Conservation (phyloP, 2,329 filamentous ascomycete species). For the Dryadomyces quercus-mongolicae region DNA sequence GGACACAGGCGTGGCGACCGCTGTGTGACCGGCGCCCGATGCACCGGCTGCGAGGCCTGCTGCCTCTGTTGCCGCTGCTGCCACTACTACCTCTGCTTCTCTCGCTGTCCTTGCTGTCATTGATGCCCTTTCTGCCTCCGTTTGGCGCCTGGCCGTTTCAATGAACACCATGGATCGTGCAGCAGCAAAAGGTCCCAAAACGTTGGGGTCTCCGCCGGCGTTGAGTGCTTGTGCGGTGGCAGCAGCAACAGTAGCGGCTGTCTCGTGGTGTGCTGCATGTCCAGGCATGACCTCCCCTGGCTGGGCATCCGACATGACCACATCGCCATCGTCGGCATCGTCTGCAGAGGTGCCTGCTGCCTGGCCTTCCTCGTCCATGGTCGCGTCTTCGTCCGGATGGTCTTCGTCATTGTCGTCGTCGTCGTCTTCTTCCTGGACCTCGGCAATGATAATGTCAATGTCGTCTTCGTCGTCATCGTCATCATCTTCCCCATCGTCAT, state of each 20-base stretch:
- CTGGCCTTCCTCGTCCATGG: conserved; percentile 6
- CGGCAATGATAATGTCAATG: conserved; percentile 52
- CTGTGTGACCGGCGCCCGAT: background rate
- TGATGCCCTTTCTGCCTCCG: no score
- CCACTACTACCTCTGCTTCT: background rate
- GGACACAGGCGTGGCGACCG: background rate
- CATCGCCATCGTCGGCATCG: conserved; percentile 21
- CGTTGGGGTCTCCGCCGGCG: background rate
- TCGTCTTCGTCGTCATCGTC: conserved; percentile 59
- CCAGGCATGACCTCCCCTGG: conserved; percentile 30
- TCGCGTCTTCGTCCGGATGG: conserved; percentile 14
- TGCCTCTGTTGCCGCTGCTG: background rate
- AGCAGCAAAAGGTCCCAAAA: background rate
- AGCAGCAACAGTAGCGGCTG: conserved; percentile 16
- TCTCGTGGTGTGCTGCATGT: no score
- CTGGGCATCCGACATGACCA: conserved; percentile 44
- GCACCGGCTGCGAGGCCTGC: background rate
- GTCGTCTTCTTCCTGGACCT: conserved; percentile 25
- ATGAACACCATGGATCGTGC: no score
- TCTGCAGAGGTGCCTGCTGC: background rate
- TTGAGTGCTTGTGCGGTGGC: background rate
- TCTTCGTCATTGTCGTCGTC: conserved; percentile 9
- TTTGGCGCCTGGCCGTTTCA: no score
- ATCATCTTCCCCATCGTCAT: conserved; percentile 20
- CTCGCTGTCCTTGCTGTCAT: no score